These are phyloP conservation scores for Cercospora brassicicola DNA, from an alignment of 2,329 filamentous ascomycete genomes.

Conservation along the genomic window DNA sequence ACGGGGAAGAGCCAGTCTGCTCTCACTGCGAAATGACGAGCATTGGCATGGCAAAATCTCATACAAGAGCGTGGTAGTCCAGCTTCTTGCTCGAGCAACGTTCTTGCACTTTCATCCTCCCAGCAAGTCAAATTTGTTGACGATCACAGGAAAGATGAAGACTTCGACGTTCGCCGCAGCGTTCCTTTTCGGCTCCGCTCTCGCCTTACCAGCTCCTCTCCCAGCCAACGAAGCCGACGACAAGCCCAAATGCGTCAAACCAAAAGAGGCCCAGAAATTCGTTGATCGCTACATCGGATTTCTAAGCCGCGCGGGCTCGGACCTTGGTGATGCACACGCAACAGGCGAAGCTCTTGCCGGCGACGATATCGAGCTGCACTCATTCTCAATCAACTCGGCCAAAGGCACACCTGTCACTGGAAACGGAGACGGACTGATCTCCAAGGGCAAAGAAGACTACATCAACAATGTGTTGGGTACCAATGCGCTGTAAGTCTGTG, in stretches of 20 bases:
- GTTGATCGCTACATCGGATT: constrained; percentile 10
- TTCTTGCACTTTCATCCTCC: neutral
- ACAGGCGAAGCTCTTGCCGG: constrained; percentile 13
- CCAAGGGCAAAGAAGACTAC: constrained; percentile 10
- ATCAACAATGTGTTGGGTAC: neutral
- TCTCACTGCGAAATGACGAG: neutral
- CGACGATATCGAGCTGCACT: constrained; percentile 13
- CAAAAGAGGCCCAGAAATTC: constrained; percentile 7
- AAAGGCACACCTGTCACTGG: neutral
- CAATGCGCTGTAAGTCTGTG: constrained; percentile 1
- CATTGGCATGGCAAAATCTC: neutral
- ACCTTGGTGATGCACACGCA: constrained; percentile 12
- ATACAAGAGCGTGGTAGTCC: neutral
- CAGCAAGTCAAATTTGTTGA: neutral
- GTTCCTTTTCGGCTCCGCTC: neutral
- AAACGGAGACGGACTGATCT: neutral
- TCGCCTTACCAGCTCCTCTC: neutral
- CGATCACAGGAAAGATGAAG: constrained; percentile 4
- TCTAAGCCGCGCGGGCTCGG: neutral
- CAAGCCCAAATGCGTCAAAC: constrained; percentile 9
- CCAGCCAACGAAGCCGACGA: neutral
- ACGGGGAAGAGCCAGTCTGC: neutral
- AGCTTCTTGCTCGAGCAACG: neutral
- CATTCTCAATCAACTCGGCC: constrained; percentile 3
- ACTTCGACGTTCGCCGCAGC: neutral